These are phyloP conservation scores for Fusarium multiceps DNA, from an alignment of 2,329 filamentous ascomycete species.

Conservation along the genomic window DNA sequence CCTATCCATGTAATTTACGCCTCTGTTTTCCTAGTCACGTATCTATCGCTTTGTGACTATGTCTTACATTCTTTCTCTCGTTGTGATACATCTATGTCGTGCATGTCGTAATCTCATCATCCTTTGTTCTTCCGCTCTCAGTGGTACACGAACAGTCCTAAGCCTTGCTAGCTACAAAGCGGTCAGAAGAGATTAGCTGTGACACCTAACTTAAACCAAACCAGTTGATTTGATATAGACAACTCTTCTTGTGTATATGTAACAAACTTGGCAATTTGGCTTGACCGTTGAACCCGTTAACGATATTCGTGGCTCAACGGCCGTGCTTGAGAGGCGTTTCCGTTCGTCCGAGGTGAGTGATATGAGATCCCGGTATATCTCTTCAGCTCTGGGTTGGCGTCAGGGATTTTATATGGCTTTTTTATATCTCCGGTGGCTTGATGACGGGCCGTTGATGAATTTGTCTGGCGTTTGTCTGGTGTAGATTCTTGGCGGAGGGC, in stretches of 20 bases:
- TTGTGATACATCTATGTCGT: background rate
- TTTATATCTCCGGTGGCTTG: slow-evolving; percentile 4
- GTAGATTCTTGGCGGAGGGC: slow-evolving; percentile 4
- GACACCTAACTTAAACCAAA: background rate
- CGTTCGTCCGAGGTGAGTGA: slow-evolving; percentile 19
- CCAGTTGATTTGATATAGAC: background rate
- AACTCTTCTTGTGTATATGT: background rate
- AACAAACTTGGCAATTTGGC: background rate
- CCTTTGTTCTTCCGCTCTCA: background rate
- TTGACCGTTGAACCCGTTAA: background rate
- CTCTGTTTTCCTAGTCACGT: background rate
- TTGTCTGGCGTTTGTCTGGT: background rate
- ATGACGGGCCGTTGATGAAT: background rate
- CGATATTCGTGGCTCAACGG: background rate
- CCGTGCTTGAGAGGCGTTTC: background rate
- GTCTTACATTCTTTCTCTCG: background rate
- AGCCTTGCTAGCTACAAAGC: background rate
- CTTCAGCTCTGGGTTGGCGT: background rate
- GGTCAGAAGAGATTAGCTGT: background rate
- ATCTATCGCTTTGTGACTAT: background rate
- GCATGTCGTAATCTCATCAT: background rate
- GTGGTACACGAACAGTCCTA: background rate
- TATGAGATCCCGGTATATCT: background rate
- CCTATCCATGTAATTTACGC: background rate
- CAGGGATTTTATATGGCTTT: background rate